Conservation (phyloP, 305 asterid genomes). For the Solanum hybrid region DNA sequence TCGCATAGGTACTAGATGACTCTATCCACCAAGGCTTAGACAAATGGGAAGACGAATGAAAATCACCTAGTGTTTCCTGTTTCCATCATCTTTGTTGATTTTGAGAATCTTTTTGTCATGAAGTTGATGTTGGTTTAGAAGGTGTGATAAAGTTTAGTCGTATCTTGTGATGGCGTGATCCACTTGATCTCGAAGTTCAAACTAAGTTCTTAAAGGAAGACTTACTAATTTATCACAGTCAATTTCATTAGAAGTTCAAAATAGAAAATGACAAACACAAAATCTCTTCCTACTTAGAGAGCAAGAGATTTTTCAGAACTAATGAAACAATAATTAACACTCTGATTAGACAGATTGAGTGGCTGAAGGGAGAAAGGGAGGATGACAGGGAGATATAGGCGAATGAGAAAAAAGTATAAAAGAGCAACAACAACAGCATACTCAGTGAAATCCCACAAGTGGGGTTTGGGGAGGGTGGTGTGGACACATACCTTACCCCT, state of each 20-base stretch:
- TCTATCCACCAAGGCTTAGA: neutral
- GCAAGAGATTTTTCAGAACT: neutral
- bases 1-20: neutral
- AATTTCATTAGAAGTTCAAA: neutral
- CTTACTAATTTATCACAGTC: neutral
- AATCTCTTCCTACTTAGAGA: neutral
- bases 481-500: neutral
- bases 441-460: neutral
- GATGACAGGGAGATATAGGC: neutral
- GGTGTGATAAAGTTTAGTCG: neutral
- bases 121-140: neutral
- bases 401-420: neutral
- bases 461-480: neutral
- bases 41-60: neutral
- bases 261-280: neutral
- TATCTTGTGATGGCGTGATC: neutral
- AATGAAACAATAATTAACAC: neutral
- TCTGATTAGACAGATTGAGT: neutral
- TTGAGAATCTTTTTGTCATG: neutral
- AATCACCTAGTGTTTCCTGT: neutral
- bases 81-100: neutral
- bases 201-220: neutral
- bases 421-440: neutral
- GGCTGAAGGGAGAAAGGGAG: neutral
- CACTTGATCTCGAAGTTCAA: neutral